These are phyloP conservation scores for Dalbergia oliveri DNA, from an alignment of 306 rosid species.

Conservation along the genomic window DNA sequence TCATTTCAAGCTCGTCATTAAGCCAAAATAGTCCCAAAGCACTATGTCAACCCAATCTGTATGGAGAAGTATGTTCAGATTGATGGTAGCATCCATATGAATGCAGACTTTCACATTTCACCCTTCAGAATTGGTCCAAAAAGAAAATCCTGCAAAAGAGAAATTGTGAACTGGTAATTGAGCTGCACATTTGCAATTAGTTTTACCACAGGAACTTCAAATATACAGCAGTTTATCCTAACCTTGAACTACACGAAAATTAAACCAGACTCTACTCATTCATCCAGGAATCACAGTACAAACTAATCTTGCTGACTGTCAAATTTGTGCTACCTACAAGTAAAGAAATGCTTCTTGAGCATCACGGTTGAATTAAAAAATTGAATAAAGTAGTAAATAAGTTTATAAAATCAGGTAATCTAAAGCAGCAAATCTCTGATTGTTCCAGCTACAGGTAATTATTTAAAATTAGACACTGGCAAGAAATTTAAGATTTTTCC, in stretches of 20 bases:
- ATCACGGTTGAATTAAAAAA: slow-evolving; percentile 16
- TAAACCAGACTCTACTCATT: slow-evolving; percentile 39
- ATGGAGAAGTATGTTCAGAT: slow-evolving; percentile 20
- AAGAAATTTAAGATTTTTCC: background rate
- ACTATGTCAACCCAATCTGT: slow-evolving; percentile 26
- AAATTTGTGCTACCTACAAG: slow-evolving; percentile 48
- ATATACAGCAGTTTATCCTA: slow-evolving; percentile 34
- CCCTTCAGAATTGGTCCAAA: slow-evolving; percentile 40
- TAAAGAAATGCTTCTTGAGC: slow-evolving; percentile 43
- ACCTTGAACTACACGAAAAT: slow-evolving; percentile 46
- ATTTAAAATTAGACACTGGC: slow-evolving; percentile 14
- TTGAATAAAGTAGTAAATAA: slow-evolving; percentile 14
- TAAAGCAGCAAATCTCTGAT: background rate
- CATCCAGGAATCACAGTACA: slow-evolving; percentile 38
- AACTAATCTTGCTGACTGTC: slow-evolving; percentile 35
- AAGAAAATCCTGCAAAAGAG: slow-evolving; percentile 60
- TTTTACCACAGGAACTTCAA: slow-evolving; percentile 32
- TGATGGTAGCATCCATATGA: slow-evolving; percentile 31
- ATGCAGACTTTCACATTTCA: slow-evolving; percentile 42
- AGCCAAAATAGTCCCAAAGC: background rate
- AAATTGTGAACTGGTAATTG: slow-evolving; percentile 49
- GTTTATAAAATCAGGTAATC: background rate
- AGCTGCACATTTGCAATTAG: slow-evolving; percentile 40
- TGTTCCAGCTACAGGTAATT: slow-evolving; percentile 2
- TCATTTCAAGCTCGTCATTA: slow-evolving; percentile 35